Percentiles rank a stretch among this genome's conserved stretches.
These are phyloP conservation scores for Hypoxylon sp. DNA, from an alignment of 2,329 filamentous ascomycete genomes.

Conservation along the genomic window DNA sequence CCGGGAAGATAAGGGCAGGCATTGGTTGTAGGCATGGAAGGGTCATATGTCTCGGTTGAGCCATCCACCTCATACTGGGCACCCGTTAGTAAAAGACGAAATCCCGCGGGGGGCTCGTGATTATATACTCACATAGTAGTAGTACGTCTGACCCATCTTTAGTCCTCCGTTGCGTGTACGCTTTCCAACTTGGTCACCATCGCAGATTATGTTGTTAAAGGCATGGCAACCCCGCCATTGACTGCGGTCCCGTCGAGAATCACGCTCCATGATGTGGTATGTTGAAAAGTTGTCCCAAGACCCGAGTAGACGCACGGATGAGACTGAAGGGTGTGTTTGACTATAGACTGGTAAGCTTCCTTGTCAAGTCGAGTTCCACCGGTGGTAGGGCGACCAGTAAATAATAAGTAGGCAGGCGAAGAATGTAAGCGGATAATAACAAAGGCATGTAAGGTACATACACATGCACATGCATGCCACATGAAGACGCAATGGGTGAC, in stretches of 20 bases:
- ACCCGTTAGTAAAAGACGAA: constrained; percentile 44
- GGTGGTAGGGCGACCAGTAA: constrained; percentile 31
- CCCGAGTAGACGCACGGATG: constrained; percentile 84
- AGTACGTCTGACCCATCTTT: constrained; percentile 94
- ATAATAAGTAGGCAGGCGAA: constrained; percentile 31
- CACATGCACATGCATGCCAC: constrained; percentile 35
- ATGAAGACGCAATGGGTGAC: constrained; percentile 35
- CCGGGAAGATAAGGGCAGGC: constrained; percentile 89
- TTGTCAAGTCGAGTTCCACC: constrained; percentile 38
- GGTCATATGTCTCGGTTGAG: constrained; percentile 81
- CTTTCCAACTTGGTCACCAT: constrained; percentile 72
- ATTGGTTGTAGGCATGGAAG: constrained; percentile 79
- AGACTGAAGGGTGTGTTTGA: constrained; percentile 71
- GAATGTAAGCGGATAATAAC: constrained; percentile 29
- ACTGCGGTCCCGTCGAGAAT: constrained; percentile 78
- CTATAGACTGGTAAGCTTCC: constrained; percentile 58
- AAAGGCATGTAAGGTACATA: constrained; percentile 9
- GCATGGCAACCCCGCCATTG: constrained; percentile 91
- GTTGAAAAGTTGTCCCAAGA: constrained; percentile 96
- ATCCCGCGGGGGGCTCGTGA: constrained; percentile 16
- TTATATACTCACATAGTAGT: constrained; percentile 84
- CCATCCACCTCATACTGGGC: constrained; percentile 82
- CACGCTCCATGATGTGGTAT: constrained; percentile 84
- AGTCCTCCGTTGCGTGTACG: constrained; percentile 81
- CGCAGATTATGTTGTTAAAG: constrained; percentile 87